phyloP scores from a whole-genome alignment of 768 basidiomycete species.

The Collybiopsis luxurians region DNA sequence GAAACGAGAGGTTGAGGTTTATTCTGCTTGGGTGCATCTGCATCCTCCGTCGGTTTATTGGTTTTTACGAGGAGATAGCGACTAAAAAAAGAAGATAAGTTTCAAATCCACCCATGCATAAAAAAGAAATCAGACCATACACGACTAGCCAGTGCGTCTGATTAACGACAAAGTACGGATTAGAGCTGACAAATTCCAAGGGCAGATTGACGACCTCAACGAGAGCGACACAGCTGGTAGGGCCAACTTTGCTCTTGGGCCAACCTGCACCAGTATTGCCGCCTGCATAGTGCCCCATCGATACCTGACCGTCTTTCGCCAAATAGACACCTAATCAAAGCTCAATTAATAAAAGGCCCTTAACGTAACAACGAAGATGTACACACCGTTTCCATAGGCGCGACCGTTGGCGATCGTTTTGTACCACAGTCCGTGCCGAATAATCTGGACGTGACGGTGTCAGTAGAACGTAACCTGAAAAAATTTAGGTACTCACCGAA shows the following conservation, averaged over 20 bases:
- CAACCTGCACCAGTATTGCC: conserved; percentile 32
- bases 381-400: conserved; percentile 58
- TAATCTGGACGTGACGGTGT: conserved; percentile 42
- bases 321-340: conserved; percentile 58
- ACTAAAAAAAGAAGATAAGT: conserved; percentile 24
- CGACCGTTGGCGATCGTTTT: conserved; percentile 54
- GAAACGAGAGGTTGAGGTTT: conserved; percentile 9
- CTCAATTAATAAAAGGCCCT: conserved; percentile 2
- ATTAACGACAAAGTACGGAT: conserved; percentile 56
- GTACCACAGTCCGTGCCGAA: conserved; percentile 71
- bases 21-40: conserved; percentile 10
- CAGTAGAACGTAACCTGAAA: background rate
- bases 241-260: conserved; percentile 47
- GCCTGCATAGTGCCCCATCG: conserved; percentile 42
- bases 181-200: conserved; percentile 45
- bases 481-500: conserved; percentile 38
- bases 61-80: conserved; percentile 62
- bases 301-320: conserved; percentile 52
- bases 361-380: background rate
- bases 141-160: conserved; percentile 72
- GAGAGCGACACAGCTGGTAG: conserved; percentile 52
- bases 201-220: conserved; percentile 68
- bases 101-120: background rate
- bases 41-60: background rate
- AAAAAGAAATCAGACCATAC: conserved; percentile 28